Evolutionary conservation across 2,329 filamentous ascomycete species (phyloP), one percentile per base, ranked within the genome.

Genomic region (Aspergillus uvarum): DNA sequence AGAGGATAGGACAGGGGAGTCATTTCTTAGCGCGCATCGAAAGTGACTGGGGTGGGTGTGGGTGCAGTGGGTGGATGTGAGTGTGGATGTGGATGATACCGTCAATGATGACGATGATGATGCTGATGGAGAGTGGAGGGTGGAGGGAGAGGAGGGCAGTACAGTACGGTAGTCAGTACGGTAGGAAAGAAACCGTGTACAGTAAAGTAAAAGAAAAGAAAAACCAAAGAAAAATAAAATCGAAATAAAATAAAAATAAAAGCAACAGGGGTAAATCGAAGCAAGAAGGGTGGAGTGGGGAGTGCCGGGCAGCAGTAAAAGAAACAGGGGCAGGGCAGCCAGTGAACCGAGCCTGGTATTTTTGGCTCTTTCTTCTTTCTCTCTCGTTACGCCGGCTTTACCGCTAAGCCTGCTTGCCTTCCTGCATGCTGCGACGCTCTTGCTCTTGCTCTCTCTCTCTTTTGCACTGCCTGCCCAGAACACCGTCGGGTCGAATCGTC

Each of bases 11-110:
- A 59, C 61, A 57, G 65, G 63, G 63, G 63, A 56, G 62, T 52
- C 56, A 56, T 35, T 60, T 35, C 26, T 56, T 66, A 64, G 62
- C 56, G 64, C 59, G 59, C 53, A 57, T 60, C 60, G 57, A 65
- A 61, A 63, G 53, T 24, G 61, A 67, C 65, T 54, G 66, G 64
- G 63, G 63, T 61, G 58, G 57, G 58, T 24, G 63, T 24, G 42
- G 47, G 52, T 60, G 26, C 4, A 22, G 24, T 16, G 59, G 60
- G 57, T 60, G 61, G 52, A 54, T 58, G 53, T 26, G 22, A 22
- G 48, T 16, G 38, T 50, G 47, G 50, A 24, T 56, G 54, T 59
- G 58, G 59, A 63, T 59, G 60, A 63, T 63, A 63, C 50, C 58
- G 59, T 61, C 51, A 60, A 63, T 61, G 61, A 61, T 65, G 59